phyloP scores from a whole-genome alignment of 108 stramenopile species.

The Mayamaea pseudoterrestris region DNA sequence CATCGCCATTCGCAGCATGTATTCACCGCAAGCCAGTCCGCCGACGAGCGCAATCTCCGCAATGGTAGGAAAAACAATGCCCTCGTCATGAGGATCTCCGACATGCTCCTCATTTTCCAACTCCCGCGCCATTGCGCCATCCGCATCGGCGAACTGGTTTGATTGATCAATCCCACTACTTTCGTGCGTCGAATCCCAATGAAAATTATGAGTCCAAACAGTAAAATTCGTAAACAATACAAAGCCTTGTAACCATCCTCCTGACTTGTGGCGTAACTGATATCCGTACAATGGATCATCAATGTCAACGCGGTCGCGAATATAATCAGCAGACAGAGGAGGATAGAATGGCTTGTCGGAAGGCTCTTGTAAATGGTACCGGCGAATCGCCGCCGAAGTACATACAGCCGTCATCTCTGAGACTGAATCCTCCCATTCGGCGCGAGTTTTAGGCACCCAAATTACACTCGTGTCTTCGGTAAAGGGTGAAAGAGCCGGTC shows the following conservation, averaged over 20 bases:
- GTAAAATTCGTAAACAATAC: conserved; percentile 52
- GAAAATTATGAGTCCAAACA: conserved; percentile 54
- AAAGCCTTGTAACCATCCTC: conserved; percentile 67
- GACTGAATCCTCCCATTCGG: conserved; percentile 55
- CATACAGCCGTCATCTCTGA: conserved; percentile 44
- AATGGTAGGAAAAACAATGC: conserved; percentile 39
- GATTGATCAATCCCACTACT: conserved; percentile 15
- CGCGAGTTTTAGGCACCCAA: conserved; percentile 33
- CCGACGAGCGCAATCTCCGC: conserved; percentile 58
- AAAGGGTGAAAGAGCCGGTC: conserved; percentile 10
- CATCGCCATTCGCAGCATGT: conserved; percentile 40
- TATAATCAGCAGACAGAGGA: conserved; percentile 41
- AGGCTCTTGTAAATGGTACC: conserved; percentile 2
- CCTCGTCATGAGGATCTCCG: conserved; percentile 30
- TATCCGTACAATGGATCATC: conserved; percentile 65
- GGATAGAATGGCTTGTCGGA: conserved; percentile 12
- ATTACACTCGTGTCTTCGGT: conserved; percentile 16
- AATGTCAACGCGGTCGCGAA: conserved; percentile 59
- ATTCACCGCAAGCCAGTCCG: conserved; percentile 50
- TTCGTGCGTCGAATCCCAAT: conserved; percentile 39
- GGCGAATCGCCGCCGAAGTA: conserved; percentile 28
- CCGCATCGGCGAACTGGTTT: conserved; percentile 7
- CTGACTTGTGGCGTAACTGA: conserved; percentile 35
- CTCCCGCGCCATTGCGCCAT: conserved; percentile 23
- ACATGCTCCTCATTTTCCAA: conserved; percentile 25